Evolutionary conservation across 1,284 basidiomycete genomes (phyloP).

Genomic region (Tylopilus orsonianus): DNA sequence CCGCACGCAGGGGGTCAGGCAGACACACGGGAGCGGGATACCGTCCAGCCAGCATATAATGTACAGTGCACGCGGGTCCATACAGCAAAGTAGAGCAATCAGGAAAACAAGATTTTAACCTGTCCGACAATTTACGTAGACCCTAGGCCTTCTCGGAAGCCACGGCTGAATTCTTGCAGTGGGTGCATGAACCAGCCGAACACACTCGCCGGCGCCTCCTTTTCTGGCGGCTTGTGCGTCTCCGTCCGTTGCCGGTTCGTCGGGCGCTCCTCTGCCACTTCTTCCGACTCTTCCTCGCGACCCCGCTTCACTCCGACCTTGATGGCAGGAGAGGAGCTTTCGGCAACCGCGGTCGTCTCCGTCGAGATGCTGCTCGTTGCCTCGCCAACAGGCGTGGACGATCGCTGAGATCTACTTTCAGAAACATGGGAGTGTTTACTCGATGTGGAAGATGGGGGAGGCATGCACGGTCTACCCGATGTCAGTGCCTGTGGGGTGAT

Average conservation of each 20-base stretch:
- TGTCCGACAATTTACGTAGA: slow-evolving; percentile 21
- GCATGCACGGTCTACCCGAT: slow-evolving; percentile 13
- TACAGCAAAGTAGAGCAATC: slow-evolving; percentile 12
- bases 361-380: slow-evolving; percentile 40
- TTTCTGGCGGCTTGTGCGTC: slow-evolving; percentile 41
- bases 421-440: slow-evolving; percentile 18
- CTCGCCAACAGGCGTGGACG: slow-evolving; percentile 34
- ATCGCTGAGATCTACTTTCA: slow-evolving; percentile 16
- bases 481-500: slow-evolving; percentile 23
- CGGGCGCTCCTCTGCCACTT: slow-evolving; percentile 38
- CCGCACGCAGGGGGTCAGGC: slow-evolving; percentile 17
- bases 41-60: not conserved
- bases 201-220: slow-evolving; percentile 43
- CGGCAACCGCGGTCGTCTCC: slow-evolving; percentile 42
- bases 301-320: slow-evolving; percentile 46
- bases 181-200: slow-evolving; percentile 61
- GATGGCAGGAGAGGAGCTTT: slow-evolving; percentile 23
- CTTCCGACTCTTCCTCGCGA: slow-evolving; percentile 37
- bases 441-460: slow-evolving; percentile 23
- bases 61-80: slow-evolving; percentile 5
- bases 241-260: slow-evolving; percentile 51
- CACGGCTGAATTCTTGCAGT: slow-evolving; percentile 59
- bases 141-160: slow-evolving; percentile 59
- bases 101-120: slow-evolving; percentile 6
- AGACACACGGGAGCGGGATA: not conserved